A percentile compares a stretch with the other conserved stretches of the same genome.
phyloP scores from a whole-genome alignment of 192 early-diverging fungal species.

The Umbelopsis ramanniana region DNA sequence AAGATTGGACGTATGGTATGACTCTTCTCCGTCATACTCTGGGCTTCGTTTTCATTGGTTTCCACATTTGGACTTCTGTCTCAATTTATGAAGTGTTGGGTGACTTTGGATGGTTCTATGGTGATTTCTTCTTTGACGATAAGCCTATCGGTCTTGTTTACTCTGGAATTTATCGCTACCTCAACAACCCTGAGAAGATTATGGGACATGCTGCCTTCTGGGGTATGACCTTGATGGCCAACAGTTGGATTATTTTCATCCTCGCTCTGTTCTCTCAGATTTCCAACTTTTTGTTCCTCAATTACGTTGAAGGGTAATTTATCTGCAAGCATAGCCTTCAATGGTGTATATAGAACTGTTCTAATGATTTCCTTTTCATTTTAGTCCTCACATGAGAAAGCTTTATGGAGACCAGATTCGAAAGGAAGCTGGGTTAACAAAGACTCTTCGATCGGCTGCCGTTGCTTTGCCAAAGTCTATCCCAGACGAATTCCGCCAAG shows the following conservation, averaged over 20 bases:
- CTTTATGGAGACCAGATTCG: slow-evolving; percentile 87
- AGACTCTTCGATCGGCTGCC: slow-evolving; percentile 65
- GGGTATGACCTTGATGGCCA: slow-evolving; percentile 88
- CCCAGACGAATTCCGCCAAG: slow-evolving; percentile 52
- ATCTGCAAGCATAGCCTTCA: neutral
- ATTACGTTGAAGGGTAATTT: slow-evolving; percentile 74
- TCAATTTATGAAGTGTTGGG: slow-evolving; percentile 93
- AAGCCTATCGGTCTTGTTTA: slow-evolving; percentile 75
- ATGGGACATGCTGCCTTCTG: slow-evolving; percentile 96
- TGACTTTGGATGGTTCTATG: slow-evolving; percentile 97
- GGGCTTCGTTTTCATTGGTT: slow-evolving; percentile 76
- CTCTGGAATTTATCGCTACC: slow-evolving; percentile 89
- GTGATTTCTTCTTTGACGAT: slow-evolving; percentile 93
- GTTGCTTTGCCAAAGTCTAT: slow-evolving; percentile 64
- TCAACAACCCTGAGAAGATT: slow-evolving; percentile 94
- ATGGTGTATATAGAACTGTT: too few relatives aligned
- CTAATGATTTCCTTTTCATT: neutral
- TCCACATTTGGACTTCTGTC: slow-evolving; percentile 92
- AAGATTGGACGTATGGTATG: slow-evolving; percentile 67
- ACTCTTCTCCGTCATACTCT: slow-evolving; percentile 84
- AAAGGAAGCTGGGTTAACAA: slow-evolving; percentile 80
- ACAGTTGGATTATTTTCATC: slow-evolving; percentile 79
- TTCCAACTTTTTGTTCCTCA: slow-evolving; percentile 82
- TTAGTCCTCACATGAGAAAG: slow-evolving; percentile 86
- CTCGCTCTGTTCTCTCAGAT: slow-evolving; percentile 85